Conservation (phyloP, 345 rosid genomes). For the Populus tremula region DNA sequence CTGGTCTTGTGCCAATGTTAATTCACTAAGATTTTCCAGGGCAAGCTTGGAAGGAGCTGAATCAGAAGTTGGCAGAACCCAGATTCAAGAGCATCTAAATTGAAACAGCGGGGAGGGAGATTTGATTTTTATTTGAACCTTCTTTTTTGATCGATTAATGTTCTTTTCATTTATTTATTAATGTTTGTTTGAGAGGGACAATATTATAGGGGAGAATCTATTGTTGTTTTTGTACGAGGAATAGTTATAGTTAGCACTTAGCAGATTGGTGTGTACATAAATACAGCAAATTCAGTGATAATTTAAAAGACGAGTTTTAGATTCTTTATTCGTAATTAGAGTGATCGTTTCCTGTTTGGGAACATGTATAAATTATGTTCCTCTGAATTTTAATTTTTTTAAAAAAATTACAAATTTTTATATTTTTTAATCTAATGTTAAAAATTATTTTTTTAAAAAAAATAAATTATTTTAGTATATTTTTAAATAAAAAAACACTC, state of each 20-base stretch:
- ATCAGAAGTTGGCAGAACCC: constrained; percentile 2
- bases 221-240: neutral
- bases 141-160: neutral
- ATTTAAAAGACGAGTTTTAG: neutral
- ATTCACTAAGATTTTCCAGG: constrained; percentile 12
- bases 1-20: neutral
- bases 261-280: neutral
- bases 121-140: neutral
- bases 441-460: too few species aligned
- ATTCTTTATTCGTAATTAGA: neutral
- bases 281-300: neutral
- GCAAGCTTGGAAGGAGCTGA: constrained; percentile 8
- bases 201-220: neutral
- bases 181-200: neutral
- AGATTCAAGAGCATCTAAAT: constrained; percentile 4
- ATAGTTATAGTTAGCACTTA: neutral
- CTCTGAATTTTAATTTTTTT: too few species aligned
- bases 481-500: too few species aligned
- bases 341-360: too few species aligned
- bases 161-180: neutral
- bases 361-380: too few species aligned
- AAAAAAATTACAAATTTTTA: too few species aligned
- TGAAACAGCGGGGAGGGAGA: neutral
- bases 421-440: too few species aligned
- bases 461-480: too few species aligned